Conservation (phyloP, 257 asterid species). For the Nicotiana benthamiana region DNA sequence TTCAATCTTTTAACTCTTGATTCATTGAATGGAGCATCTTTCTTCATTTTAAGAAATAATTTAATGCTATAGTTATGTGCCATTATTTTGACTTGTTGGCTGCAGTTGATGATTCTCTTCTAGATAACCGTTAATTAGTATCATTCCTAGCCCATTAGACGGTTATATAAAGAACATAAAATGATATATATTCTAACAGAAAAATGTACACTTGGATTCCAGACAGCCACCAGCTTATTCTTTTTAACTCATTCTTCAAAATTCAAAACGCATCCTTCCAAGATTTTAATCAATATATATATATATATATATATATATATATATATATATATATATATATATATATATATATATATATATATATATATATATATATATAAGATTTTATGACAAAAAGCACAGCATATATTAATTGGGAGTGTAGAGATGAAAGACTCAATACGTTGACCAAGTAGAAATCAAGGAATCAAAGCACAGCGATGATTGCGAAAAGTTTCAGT, state of each 20-base stretch:
- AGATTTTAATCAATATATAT: conserved; percentile 19
- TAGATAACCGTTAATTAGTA: conserved; percentile 14
- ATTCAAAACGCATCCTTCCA: conserved; percentile 15
- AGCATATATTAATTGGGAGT: background rate
- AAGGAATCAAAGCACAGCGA: conserved; percentile 26
- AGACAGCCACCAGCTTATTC: conserved; percentile 35
- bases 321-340: too few species aligned
- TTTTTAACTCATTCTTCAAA: conserved; percentile 15
- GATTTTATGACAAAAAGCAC: background rate
- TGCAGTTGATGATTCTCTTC: conserved; percentile 24
- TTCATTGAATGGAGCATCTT: conserved; percentile 16
- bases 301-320: too few species aligned
- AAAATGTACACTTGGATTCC: conserved; percentile 23
- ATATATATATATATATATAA: background rate
- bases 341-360: too few species aligned
- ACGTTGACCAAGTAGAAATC: conserved; percentile 34
- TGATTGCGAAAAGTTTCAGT: conserved; percentile 43
- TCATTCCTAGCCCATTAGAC: conserved; percentile 1
- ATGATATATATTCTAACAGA: background rate
- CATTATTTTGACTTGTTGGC: background rate
- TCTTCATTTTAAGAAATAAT: background rate
- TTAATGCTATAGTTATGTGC: background rate
- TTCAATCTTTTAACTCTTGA: background rate
- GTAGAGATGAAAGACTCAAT: background rate
- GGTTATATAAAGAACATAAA: conserved; percentile 21